Evolutionary conservation across 1,284 basidiomycete genomes (phyloP), one percentile per base, ranked within the genome.

Genomic region (Trichosporon faecale): DNA sequence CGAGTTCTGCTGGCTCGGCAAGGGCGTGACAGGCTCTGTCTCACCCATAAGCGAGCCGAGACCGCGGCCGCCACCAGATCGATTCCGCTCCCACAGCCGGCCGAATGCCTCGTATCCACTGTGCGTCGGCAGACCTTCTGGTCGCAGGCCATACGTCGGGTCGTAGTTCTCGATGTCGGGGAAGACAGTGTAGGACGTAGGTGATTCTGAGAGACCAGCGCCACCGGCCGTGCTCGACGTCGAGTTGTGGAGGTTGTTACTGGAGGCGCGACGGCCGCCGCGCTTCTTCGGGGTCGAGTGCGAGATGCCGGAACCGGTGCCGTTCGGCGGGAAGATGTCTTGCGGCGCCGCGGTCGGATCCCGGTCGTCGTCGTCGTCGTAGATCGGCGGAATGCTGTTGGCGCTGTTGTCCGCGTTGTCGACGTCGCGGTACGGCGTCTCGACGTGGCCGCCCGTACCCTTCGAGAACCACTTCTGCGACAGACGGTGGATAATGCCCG

Each of bases 71-170:
- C 91, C 83, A 89, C 89, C 21, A 78, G 87, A 40, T 79, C 89
- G 65, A 88, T 90, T 80, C 87, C 93, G 77, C 67, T 87, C 73
- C 90, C 89, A 82, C 31, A 83, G 68, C n/a, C 79, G 68, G 9
- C 81, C 83, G 70, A 83, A 82, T 12, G 79, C 80, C 68, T 83
- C 83, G 68, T 84, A 81, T 1, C 83, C 82, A 25, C 77, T 79
- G 71, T 84, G 80, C 18, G 82, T 81, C 2, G 94, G 94, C 5
- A 95, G 86, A 12, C 91, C 91, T 77, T 95, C 94, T 0, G 93
- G 92, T 16, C 95, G 90, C n/a, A 98, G 85, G n/a, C 95, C 95
- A 78, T 98, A 98, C 0, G 95, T 98, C 0, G 95, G 95, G 78
- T 98, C 95, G 82, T 93, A 97, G 73, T 91, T 89, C 82, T 96